Evolutionary conservation across 495 filamentous ascomycete species (phyloP), one percentile per base, ranked within the genome.

Genomic region (Xylaria bambusicola): DNA sequence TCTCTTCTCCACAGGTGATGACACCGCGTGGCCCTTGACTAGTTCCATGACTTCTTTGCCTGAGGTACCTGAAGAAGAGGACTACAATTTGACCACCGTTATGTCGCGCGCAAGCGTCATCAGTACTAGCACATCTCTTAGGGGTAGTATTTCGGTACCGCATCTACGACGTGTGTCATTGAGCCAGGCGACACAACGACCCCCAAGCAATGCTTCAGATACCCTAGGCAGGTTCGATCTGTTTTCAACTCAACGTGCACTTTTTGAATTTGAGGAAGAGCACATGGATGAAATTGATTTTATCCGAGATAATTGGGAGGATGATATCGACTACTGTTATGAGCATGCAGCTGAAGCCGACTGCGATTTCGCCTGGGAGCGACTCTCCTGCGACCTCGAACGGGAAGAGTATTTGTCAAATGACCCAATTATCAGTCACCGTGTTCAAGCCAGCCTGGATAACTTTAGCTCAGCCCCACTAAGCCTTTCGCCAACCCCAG

Each of bases 271-370:
- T 7, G 15, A 69, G 31, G 69, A 66, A 3, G 67, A 78, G 15
- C 60, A 71, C 49, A 69, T 70, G 7, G 58, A 67, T 6, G 68
- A 82, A 24, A 83, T 86, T n/a, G 56, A 63, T 3, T 26, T 66
- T 7, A 24, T 55, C 6, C 66, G 67, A 36, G 82, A 86, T 44
- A 87, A 80, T 20, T 98, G 93, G 93, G 93, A 98, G 66, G 90
- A 92, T 42, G 92, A 93, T 64, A 93, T 98, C 64, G 93, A 97
- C 69, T 97, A 89, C 71, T 94, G 88, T 70, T 98, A 97, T 66
- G 90, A 96, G 61, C 85, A 94, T 71, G 91, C 87, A 46, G 91
- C 88, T 7, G 93, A 97, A 71, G 91, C 92, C 1, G 85, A 92
- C 64, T 97, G 89, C 67, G 85, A 97, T 63, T 97, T 92, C 62